These are phyloP conservation scores for Chaetothyriales sp. DNA, from an alignment of 2,329 filamentous ascomycete genomes.

Conservation along the genomic window DNA sequence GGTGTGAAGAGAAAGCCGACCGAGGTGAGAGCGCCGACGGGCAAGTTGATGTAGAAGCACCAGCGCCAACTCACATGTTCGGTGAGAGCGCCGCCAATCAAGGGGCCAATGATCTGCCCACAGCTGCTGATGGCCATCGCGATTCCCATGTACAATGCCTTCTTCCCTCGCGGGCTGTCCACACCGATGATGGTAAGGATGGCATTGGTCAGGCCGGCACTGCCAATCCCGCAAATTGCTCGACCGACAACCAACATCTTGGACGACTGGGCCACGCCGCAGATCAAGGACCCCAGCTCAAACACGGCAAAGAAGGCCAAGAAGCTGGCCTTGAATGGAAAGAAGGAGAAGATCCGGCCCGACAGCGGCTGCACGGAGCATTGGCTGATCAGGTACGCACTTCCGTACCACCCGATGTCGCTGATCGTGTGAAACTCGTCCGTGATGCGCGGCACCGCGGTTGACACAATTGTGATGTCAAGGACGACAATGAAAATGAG, in stretches of 20 bases:
- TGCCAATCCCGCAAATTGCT: slow-evolving; percentile 24
- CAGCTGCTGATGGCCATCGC: slow-evolving; percentile 24
- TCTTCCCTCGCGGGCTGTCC: slow-evolving; percentile 21
- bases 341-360: slow-evolving; percentile 36
- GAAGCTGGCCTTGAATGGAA: slow-evolving; percentile 23
- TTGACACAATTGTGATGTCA: slow-evolving; percentile 23
- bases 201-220: slow-evolving; percentile 26
- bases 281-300: slow-evolving; percentile 23
- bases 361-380: slow-evolving; percentile 35
- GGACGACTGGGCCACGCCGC: slow-evolving; percentile 20
- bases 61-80: slow-evolving; percentile 23
- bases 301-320: slow-evolving; percentile 22
- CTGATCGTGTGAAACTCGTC: slow-evolving; percentile 24
- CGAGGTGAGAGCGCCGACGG: slow-evolving; percentile 27
- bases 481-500: not conserved
- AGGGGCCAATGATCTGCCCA: slow-evolving; percentile 27
- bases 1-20: not conserved
- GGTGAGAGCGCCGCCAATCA: slow-evolving; percentile 32
- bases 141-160: slow-evolving; percentile 24
- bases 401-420: slow-evolving; percentile 26
- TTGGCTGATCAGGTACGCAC: slow-evolving; percentile 26
- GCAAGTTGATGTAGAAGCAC: slow-evolving; percentile 34
- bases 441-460: slow-evolving; percentile 26
- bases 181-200: slow-evolving; percentile 29
- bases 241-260: slow-evolving; percentile 23